Conservation (phyloP, 2,329 filamentous ascomycete species). For the Magnaporthales sp. region DNA sequence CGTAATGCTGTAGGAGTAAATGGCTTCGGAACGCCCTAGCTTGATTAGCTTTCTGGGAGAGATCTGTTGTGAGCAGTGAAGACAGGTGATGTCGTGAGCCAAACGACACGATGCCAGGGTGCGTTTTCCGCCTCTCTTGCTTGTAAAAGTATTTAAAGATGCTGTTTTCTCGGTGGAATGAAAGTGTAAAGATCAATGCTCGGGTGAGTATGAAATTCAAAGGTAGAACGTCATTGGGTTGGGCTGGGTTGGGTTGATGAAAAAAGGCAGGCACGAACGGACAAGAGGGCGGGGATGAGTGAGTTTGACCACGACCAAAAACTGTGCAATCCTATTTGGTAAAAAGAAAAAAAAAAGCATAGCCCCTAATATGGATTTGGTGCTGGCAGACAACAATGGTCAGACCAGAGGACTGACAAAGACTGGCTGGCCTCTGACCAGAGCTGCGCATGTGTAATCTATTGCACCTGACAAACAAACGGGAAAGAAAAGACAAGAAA, state of each 20-base stretch:
- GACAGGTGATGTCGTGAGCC: not conserved
- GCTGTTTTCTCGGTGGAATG: not conserved
- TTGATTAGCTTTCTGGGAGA: not conserved
- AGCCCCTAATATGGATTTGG: no score
- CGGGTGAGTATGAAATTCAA: no score
- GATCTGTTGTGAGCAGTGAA: not conserved
- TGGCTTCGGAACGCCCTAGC: not conserved
- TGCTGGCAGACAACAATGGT: no score
- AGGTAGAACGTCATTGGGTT: not conserved
- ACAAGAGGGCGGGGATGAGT: not conserved
- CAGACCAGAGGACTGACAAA: not conserved
- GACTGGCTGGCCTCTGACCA: not conserved
- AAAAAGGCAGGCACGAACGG: not conserved
- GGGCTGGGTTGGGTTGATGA: not conserved
- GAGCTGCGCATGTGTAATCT: not conserved
- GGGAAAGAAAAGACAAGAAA: not conserved
- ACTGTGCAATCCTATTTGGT: no score
- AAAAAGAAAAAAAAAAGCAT: no score
- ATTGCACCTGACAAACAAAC: not conserved
- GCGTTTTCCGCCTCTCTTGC: no score
- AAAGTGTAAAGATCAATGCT: not conserved
- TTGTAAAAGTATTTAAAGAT: not conserved
- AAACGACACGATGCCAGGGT: not conserved
- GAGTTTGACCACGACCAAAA: not conserved
- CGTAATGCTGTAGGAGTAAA: not conserved